Evolutionary conservation across 805 yeast species (phyloP), one percentile per base, ranked within the genome.

Genomic region (Schwanniomyces yamadae): DNA sequence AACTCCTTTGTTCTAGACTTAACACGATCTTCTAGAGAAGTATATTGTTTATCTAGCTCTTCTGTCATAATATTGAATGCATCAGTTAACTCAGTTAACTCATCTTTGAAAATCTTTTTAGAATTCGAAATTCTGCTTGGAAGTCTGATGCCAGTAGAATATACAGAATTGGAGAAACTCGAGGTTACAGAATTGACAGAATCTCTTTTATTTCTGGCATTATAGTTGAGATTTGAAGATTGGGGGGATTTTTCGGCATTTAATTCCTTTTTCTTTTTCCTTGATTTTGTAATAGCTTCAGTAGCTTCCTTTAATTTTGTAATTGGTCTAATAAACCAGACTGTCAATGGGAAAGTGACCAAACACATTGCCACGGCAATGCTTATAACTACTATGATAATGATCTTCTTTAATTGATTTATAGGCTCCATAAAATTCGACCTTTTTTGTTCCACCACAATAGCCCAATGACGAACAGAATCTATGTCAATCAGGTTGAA

Each of bases 41-140:
- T 68, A 51, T 91, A 91, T 56, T 91, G 97, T 41, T 78, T 73
- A 40, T 86, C 87, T 23, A 91, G 69, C 50, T 87, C 95, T 50
- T 82, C 86, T 3, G 95, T 81, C 97, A 91, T 89, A 14, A 82
- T 81, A 50, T 90, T 89, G 60, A 90, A 91, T 0, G 95, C 91
- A 23, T 82, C 90, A 0, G 95, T 82, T 20, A 91, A 66, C 49
- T 89, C 96, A 0, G 91, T 83, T 29, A 91, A 69, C 60, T 91
- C 99, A 65, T 93, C 97, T 28, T 77, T 69, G 51, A 84, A 77
- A 18, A 82, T 48, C 29, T 80, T 64, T 36, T 66, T 65, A 3
- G 63, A 52, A 35, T 51, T 49, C 4, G 61, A 58, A 12, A 69
- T 64, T 30, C 54, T 49, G 2, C 59, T 59, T 0, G 75, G 74